Percentiles rank a stretch among this genome's conserved stretches.
Evolutionary conservation across 306 rosid genomes (phyloP).

Genomic region (Trichosanthes truncata): DNA sequence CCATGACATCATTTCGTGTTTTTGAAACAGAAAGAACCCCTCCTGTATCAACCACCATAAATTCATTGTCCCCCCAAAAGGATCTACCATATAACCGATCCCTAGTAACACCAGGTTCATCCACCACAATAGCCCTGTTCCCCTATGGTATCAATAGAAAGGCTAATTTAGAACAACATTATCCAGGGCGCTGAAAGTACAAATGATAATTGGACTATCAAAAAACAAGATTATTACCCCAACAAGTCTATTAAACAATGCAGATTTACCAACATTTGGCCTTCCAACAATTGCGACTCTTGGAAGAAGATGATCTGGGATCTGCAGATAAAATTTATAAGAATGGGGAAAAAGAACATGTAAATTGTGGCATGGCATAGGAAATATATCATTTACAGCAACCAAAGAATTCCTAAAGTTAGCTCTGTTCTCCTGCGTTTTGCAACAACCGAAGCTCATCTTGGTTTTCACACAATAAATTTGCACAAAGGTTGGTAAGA

Average conservation of each 20-base stretch:
- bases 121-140: conserved; percentile 90
- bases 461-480: neutral
- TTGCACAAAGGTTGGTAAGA: neutral
- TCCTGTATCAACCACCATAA: conserved; percentile 94
- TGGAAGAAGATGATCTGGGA: conserved; percentile 84
- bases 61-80: conserved; percentile 77
- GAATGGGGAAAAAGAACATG: neutral
- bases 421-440: neutral
- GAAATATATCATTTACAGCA: neutral
- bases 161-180: neutral
- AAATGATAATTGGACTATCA: neutral
- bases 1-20: conserved; percentile 67
- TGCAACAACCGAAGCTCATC: neutral
- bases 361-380: conserved; percentile 19
- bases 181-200: conserved; percentile 6
- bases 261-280: conserved; percentile 98
- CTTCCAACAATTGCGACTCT: conserved; percentile 85
- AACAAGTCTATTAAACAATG: conserved; percentile 82
- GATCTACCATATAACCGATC: conserved; percentile 95
- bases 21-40: conserved; percentile 84
- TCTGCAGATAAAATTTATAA: conserved; percentile 34
- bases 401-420: neutral
- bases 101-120: conserved; percentile 97
- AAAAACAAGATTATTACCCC: conserved; percentile 51
- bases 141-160: conserved; percentile 35